Base-by-base conservation (phyloP, 306 rosid genomes). In the Begonia peltatifolia region DNA sequence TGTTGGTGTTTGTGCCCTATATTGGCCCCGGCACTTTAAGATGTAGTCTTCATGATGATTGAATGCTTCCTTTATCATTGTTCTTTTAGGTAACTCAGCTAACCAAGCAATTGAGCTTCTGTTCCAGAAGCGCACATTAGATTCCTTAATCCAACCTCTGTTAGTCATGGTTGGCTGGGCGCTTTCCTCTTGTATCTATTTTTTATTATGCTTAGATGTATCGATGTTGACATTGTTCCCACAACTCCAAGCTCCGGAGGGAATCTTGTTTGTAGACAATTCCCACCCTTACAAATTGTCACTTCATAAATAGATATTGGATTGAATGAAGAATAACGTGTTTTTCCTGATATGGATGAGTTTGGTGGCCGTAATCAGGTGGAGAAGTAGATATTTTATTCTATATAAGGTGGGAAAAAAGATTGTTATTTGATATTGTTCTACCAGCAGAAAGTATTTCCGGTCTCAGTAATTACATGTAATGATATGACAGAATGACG, bases 21-120 rank as follows among this genome's bases (percentile, higher is more conserved):
- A 12, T 47, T 13, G 52, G 23, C 23, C 3, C 23, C 2, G 23
- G 23, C 0, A 20, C 23, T 20, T 3, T 20, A 20, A 20, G 17
- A 22, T 55, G 22, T 59, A 47, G 9, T 47, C 52, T 14, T 47
- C 11, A 11, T 11, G 14, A 10, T 12, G 7, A 47, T 9, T 11
- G 14, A 0, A 9, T 5, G 14, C 14, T 12, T 10, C 17, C 15
- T 11, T 11, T 47, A 12, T 47, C 23, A 20, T 20, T 20, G 23
- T 41, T 60, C 55, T 79, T 70, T 38, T 82, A 95, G 97, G 97
- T 53, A 90, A 90, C 71, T 85, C 97, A 53, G 97, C 97, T 36
- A 85, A 80, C 75, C 97, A 90, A 61, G 97, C 97, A 47, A 90
- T 90, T 66, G 95, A 90, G 53, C 73, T 90, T 46, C 94, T 90